Conservation (phyloP, 768 basidiomycete species). For the Russula brevipes region DNA sequence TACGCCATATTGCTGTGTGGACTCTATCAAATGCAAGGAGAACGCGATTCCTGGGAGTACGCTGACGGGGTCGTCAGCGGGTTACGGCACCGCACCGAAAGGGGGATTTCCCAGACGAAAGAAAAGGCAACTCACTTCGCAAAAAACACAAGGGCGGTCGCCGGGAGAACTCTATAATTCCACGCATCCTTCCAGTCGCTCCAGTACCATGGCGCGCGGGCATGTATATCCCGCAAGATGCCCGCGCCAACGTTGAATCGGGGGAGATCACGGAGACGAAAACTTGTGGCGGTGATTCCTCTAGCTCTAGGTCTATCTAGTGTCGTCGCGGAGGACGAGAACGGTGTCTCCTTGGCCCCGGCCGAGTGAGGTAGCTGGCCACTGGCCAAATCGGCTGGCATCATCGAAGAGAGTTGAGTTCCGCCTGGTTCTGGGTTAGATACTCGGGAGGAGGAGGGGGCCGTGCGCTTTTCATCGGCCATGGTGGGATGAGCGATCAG, state of each 20-base stretch:
- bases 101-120: neutral
- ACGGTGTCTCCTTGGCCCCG: neutral
- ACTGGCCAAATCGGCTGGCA: neutral
- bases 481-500: neutral
- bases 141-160: slow-evolving; percentile 81
- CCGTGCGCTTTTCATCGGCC: neutral
- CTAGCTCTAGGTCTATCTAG: neutral
- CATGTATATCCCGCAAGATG: slow-evolving; percentile 51
- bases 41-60: slow-evolving; percentile 91
- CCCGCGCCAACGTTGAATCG: slow-evolving; percentile 17
- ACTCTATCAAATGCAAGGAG: slow-evolving; percentile 87
- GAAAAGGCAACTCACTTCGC: slow-evolving; percentile 53
- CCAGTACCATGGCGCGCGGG: slow-evolving; percentile 72
- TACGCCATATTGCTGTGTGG: slow-evolving; percentile 84
- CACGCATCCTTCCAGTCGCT: slow-evolving; percentile 90
- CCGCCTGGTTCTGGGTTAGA: neutral
- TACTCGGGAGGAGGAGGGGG: neutral
- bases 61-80: slow-evolving; percentile 33
- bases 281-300: neutral
- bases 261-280: neutral
- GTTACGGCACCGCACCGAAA: neutral
- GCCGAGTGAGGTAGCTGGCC: neutral
- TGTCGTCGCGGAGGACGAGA: neutral
- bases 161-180: slow-evolving; percentile 86
- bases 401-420: neutral